Conservation (phyloP, 2,329 filamentous ascomycete species). For the Colletotrichum camelliae region DNA sequence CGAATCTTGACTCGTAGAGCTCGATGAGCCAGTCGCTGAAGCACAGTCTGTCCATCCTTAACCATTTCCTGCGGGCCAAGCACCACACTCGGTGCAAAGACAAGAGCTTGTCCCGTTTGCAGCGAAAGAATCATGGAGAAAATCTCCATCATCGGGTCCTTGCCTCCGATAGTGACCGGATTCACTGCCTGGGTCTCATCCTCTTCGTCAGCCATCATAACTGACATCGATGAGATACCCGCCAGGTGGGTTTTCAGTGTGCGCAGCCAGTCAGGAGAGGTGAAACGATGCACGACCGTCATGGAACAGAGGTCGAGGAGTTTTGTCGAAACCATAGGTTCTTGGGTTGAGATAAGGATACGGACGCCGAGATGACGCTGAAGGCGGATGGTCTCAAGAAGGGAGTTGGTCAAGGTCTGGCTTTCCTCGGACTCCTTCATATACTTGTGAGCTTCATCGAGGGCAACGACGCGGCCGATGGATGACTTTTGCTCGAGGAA, state of each 20-base stretch:
- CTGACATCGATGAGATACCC: constrained; percentile 25
- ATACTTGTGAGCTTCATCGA: constrained; percentile 84
- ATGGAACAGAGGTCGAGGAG: constrained; percentile 75
- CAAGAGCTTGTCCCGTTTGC: constrained; percentile 48
- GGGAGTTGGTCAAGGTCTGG: constrained; percentile 61
- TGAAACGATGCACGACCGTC: constrained; percentile 77
- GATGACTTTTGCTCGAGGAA: constrained; percentile 62
- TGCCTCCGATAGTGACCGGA: background rate
- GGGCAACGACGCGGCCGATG: constrained; percentile 66
- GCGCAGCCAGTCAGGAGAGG: constrained; percentile 38
- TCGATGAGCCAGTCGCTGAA: background rate
- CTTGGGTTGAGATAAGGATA: constrained; percentile 77
- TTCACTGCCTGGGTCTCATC: no score
- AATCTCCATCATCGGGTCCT: constrained; percentile 33
- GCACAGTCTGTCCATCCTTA: background rate
- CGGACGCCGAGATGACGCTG: constrained; percentile 74
- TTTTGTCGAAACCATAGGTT: constrained; percentile 72
- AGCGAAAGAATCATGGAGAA: constrained; percentile 48
- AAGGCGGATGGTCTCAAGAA: constrained; percentile 68
- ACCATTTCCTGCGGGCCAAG: background rate
- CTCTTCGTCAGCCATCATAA: background rate
- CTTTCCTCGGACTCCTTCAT: constrained; percentile 64
- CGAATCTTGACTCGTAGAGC: background rate
- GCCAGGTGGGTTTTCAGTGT: constrained; percentile 33
- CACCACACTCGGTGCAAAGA: constrained; percentile 43